These are phyloP conservation scores for Solanum lycopersicoides DNA, from an alignment of 257 asterid genomes.

Conservation along the genomic window DNA sequence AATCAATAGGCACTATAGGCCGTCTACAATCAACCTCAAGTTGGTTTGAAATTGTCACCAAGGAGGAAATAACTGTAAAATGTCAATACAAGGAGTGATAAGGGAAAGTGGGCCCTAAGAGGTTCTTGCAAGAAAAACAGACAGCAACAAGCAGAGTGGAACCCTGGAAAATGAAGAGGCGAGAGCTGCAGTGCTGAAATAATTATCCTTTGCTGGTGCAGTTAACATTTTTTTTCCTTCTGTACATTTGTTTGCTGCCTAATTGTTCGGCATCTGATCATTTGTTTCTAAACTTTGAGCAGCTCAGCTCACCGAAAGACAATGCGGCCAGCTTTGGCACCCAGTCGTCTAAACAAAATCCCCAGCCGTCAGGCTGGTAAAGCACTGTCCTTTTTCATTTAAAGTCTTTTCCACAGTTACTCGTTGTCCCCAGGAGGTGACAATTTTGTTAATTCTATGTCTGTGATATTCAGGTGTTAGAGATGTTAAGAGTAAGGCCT, in stretches of 20 bases:
- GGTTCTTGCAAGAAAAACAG: conserved; percentile 79
- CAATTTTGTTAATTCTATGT: not conserved
- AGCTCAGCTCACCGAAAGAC: conserved; percentile 92
- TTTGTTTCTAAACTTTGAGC: conserved; percentile 19
- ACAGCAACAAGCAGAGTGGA: conserved; percentile 36
- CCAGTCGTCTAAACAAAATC: conserved; percentile 69
- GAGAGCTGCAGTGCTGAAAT: conserved; percentile 37
- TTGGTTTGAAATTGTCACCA: conserved; percentile 19
- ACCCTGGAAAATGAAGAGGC: conserved; percentile 51
- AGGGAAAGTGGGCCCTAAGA: conserved; percentile 93
- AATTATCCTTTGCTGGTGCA: conserved; percentile 63
- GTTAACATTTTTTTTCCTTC: conserved; percentile 8
- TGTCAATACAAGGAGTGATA: conserved; percentile 47
- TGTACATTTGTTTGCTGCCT: conserved; percentile 1
- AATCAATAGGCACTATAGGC: conserved; percentile 22
- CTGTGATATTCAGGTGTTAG: not conserved
- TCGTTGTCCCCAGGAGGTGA: not conserved
- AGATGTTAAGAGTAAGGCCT: not conserved
- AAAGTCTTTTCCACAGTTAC: not conserved
- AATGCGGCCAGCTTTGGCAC: conserved; percentile 84
- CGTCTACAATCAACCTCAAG: conserved; percentile 13
- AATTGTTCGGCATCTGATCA: conserved; percentile 1
- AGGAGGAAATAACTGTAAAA: conserved; percentile 30
- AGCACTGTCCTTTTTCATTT: not conserved
- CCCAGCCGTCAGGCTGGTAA: conserved; percentile 86